Base-by-base conservation (phyloP, 495 filamentous ascomycete genomes). In the Xylaria bambusicola region DNA sequence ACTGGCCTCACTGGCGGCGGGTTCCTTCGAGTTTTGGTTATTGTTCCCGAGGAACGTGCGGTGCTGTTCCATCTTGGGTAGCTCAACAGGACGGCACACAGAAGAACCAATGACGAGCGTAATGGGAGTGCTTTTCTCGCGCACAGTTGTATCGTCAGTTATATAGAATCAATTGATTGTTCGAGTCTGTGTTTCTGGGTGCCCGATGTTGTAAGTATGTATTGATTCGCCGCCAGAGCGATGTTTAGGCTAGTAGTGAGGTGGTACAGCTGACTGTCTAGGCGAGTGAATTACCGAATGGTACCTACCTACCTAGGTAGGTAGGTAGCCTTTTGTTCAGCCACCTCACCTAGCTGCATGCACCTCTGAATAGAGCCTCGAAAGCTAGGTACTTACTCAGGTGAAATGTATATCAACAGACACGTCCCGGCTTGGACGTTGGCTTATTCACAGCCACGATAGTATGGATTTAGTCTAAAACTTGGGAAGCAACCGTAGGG, bases 1-100 rank as follows among this genome's bases (percentile, higher is more conserved):
- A 33, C 65, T 64, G 10, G 56, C 10, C 48, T 65, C 64, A 23
- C 68, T 61, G 15, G 20, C 31, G 8, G 17, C 52, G 4, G 66
- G 56, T 20, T 69, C 63, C 55, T 50, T 66, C 31, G 57, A 12
- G 31, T 31, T 40, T 49, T 53, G 57, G 23, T 20, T n/a, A n/a
- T n/a, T 38, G 29, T 13, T 50, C 33, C 58, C 52, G 24, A 9
- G 12, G 50, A 40, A 49, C 31, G 29, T 21, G 31, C 41, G 44
- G 27, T 49, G 51, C 31, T 57, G 38, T 42, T 56, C 57, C 52
- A 57, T 64, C 24, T 52, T 61, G 54, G 24, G 49, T 31, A 38
- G 44, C 35, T 41, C 5, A 18, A 26, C 38, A 3, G 44, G 23
- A 41, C 40, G 57, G 13, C 10, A 10, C 49, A n/a, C 36, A n/a